Conservation (phyloP, 768 basidiomycete genomes). For the Phanerochaete sordida region DNA sequence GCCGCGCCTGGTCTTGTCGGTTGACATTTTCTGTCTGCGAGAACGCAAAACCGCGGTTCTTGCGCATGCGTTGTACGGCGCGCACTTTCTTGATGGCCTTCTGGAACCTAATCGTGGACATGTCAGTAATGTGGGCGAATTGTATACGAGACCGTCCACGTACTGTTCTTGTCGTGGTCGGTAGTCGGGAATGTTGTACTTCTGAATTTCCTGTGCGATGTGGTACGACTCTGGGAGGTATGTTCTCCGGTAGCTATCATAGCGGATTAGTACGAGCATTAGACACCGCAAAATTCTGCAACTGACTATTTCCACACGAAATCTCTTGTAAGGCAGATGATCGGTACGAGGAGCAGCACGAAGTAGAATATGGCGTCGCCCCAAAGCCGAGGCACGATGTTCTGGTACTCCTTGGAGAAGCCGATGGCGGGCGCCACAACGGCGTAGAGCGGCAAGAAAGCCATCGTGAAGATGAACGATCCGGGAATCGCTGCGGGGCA, state of each 20-base stretch:
- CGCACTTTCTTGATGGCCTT: conserved; percentile 99
- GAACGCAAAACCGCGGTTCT: conserved; percentile 97
- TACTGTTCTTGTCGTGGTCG: conserved; percentile 96
- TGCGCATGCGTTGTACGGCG: conserved; percentile 96
- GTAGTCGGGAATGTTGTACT: conserved; percentile 97
- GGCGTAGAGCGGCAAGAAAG: conserved; percentile 89
- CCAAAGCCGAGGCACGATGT: conserved; percentile 90
- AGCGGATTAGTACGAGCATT: conserved; percentile 9
- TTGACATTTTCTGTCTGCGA: conserved; percentile 89
- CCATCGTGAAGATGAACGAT: conserved; percentile 95
- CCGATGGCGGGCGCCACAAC: conserved; percentile 80
- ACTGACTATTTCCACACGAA: conserved; percentile 97
- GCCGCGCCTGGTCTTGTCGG: conserved; percentile 81
- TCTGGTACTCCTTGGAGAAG: conserved; percentile 88
- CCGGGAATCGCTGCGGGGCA: conserved; percentile 80
- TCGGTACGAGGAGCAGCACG: conserved; percentile 77
- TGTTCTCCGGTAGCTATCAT: conserved; percentile 78
- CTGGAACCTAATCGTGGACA: conserved; percentile 68
- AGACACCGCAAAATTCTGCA: background rate
- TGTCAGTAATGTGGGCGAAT: conserved; percentile 1
- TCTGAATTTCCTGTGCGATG: conserved; percentile 98
- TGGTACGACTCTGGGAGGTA: conserved; percentile 93
- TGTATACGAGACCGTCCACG: conserved; percentile 26
- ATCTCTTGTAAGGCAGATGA: conserved; percentile 83
- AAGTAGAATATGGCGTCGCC: conserved; percentile 88